Conservation (phyloP, 768 basidiomycete genomes). For the Tulasnella sp. region DNA sequence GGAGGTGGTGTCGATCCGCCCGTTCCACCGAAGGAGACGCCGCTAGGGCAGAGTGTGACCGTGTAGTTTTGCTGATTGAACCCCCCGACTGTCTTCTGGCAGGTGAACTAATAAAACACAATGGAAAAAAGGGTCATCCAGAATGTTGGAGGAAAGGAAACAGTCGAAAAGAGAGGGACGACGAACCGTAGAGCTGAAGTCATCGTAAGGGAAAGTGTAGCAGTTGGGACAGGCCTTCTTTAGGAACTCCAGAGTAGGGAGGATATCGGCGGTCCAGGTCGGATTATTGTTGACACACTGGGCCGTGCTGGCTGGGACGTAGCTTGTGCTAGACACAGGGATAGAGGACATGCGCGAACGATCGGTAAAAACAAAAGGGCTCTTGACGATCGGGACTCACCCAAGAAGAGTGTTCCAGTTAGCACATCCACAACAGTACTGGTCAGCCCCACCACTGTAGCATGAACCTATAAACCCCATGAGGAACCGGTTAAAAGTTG, state of each 20-base stretch:
- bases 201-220: constrained; percentile 9
- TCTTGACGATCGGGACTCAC: background rate
- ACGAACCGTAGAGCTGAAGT: background rate
- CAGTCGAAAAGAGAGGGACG: background rate
- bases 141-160: too few species aligned
- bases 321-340: background rate
- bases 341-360: too few species aligned
- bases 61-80: constrained; percentile 16
- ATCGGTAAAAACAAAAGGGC: too few species aligned
- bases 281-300: constrained; percentile 14
- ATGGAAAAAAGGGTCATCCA: background rate
- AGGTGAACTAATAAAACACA: constrained; percentile 8
- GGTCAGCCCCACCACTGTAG: constrained; percentile 10
- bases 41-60: constrained; percentile 14
- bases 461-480: background rate
- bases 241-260: constrained; percentile 14
- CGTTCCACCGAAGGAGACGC: constrained; percentile 11
- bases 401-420: constrained; percentile 14
- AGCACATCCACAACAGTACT: constrained; percentile 14
- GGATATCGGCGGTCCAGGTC: constrained; percentile 7
- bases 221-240: constrained; percentile 5
- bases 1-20: background rate
- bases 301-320: constrained; percentile 5
- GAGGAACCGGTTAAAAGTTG: background rate
- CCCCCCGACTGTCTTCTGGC: constrained; percentile 4